Conservation (phyloP, 257 asterid genomes). For the Mitragyna speciosa region DNA sequence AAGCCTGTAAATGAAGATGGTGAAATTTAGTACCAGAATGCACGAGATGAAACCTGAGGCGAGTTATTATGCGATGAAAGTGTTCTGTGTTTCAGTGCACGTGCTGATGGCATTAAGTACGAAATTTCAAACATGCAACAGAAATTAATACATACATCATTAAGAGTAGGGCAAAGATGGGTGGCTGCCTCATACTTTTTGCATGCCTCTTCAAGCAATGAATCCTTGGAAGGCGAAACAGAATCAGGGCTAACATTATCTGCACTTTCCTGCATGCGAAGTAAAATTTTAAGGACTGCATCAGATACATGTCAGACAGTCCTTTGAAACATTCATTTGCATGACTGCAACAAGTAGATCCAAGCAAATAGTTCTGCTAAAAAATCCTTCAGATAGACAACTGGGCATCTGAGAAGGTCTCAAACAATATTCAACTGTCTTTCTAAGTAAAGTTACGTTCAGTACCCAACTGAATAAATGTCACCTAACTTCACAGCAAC, state of each 20-base stretch:
- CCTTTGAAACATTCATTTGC: slow-evolving; percentile 9
- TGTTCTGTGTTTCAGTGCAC: background rate
- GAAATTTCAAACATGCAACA: background rate
- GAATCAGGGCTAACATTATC: slow-evolving; percentile 88
- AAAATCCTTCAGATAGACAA: background rate
- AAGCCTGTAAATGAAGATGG: background rate
- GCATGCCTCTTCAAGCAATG: slow-evolving; percentile 96
- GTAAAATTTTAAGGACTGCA: slow-evolving; percentile 15
- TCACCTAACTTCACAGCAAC: background rate
- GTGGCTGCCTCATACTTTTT: slow-evolving; percentile 95
- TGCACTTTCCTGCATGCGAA: slow-evolving; percentile 91
- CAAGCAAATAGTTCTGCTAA: background rate
- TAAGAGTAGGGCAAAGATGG: slow-evolving; percentile 89
- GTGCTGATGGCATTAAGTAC: background rate
- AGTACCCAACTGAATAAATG: background rate
- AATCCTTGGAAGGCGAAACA: slow-evolving; percentile 86
- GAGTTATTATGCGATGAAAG: background rate
- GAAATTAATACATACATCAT: slow-evolving; percentile 65
- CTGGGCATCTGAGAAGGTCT: background rate
- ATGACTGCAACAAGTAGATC: background rate
- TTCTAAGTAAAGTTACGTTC: background rate
- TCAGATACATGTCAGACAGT: slow-evolving; percentile 14
- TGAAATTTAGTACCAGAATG: background rate
- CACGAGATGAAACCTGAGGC: background rate
- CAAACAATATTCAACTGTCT: background rate